phyloP scores from a whole-genome alignment of 176 grass and related monocot species.

The Hordeum marinum region DNA sequence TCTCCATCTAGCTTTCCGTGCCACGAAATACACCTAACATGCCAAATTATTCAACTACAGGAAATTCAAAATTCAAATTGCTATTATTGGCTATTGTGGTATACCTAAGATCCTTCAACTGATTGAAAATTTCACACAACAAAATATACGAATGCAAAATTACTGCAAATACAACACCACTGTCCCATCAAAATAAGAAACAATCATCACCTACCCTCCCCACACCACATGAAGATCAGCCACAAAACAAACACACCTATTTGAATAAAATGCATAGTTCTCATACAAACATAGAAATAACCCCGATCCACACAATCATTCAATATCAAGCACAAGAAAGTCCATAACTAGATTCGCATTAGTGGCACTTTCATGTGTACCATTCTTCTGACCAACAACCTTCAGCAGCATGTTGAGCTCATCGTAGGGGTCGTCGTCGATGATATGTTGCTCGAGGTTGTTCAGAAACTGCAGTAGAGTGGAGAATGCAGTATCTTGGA shows the following conservation, averaged over 20 bases:
- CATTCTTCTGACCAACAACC: not conserved
- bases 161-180: not conserved
- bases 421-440: conserved; percentile 31
- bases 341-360: not conserved
- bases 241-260: not conserved
- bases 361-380: not conserved
- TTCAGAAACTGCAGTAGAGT: conserved; percentile 39
- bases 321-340: not conserved
- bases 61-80: not conserved
- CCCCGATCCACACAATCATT: not conserved
- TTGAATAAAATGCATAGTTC: not conserved
- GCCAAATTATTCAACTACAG: not conserved
- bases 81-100: not conserved
- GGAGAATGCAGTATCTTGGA: conserved; percentile 37
- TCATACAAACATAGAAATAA: not conserved
- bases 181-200: not conserved
- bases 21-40: not conserved
- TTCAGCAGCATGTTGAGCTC: conserved; percentile 36
- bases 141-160: not conserved
- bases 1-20: not conserved
- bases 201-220: not conserved
- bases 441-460: not conserved
- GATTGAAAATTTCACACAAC: not conserved
- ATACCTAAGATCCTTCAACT: not conserved
- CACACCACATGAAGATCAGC: not conserved